A percentile compares a stretch with the other conserved stretches of the same genome.
Conservation (phyloP, 805 yeast genomes). For the Hanseniaspora thailandica region DNA sequence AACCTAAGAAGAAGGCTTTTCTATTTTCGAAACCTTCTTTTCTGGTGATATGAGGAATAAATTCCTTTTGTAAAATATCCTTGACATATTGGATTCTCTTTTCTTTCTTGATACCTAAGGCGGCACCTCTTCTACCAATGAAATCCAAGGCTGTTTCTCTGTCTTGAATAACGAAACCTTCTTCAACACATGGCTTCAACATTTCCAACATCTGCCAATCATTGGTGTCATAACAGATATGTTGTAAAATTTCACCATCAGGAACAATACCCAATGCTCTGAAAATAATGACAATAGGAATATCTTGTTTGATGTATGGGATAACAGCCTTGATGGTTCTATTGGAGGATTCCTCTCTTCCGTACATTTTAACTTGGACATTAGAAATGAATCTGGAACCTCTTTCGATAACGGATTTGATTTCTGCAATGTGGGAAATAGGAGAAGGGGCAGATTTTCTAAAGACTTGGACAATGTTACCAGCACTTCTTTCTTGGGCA, state of each 20-base stretch:
- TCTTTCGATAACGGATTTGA: conserved; percentile 90
- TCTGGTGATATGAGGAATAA: conserved; percentile 93
- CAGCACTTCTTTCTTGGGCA: conserved; percentile 98
- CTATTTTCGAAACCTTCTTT: conserved; percentile 93
- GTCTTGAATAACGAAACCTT: conserved; percentile 95
- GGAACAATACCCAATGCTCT: conserved; percentile 98
- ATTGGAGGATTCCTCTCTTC: conserved; percentile 61
- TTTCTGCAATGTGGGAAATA: conserved; percentile 89
- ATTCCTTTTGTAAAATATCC: conserved; percentile 90
- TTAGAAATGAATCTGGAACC: conserved; percentile 91
- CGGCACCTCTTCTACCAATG: conserved; percentile 97
- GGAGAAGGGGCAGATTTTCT: conserved; percentile 97
- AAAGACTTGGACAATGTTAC: conserved; percentile 96
- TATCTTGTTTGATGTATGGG: conserved; percentile 92
- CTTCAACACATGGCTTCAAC: conserved; percentile 98
- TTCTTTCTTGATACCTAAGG: conserved; percentile 89
- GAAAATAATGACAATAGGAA: conserved; percentile 92
- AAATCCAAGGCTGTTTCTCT: conserved; percentile 95
- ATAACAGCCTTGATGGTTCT: conserved; percentile 89
- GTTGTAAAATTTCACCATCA: conserved; percentile 97
- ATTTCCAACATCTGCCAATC: conserved; percentile 99
- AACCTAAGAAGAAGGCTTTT: conserved; percentile 94
- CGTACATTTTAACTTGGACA: conserved; percentile 83
- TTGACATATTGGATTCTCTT: conserved; percentile 97
- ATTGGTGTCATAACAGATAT: conserved; percentile 90